phyloP scores from a whole-genome alignment of 2,329 filamentous ascomycete genomes.

The Epichloe uncinata region DNA sequence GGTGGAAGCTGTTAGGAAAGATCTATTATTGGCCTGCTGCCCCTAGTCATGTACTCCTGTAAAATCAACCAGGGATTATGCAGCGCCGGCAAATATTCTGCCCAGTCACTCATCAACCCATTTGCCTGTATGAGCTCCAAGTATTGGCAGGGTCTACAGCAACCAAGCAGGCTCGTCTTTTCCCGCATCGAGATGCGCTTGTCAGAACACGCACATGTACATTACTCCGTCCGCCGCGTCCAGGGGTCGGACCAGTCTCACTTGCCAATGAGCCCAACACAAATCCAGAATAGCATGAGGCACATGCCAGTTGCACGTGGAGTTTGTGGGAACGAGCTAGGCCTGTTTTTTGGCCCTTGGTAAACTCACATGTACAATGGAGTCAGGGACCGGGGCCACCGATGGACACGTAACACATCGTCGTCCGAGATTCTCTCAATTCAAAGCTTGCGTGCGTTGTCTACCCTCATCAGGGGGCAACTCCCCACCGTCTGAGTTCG shows the following conservation, averaged over 20 bases:
- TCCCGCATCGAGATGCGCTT: not conserved
- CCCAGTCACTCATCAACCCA: not conserved
- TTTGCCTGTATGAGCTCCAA: not conserved
- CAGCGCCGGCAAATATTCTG: no score
- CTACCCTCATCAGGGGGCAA: not conserved
- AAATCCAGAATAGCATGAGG: not conserved
- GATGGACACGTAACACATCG: not conserved
- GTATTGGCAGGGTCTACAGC: not conserved
- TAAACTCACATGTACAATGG: not conserved
- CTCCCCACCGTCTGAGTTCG: not conserved
- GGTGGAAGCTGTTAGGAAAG: no score
- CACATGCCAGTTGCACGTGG: slow-evolving; percentile 2
- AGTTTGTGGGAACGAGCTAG: not conserved
- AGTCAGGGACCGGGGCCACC: slow-evolving; percentile 1
- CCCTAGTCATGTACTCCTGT: no score
- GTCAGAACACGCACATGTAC: not conserved
- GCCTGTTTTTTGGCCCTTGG: not conserved
- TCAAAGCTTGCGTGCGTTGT: not conserved
- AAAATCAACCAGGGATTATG: no score
- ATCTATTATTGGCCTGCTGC: no score
- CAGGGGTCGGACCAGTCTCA: not conserved
- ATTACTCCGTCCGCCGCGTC: no score
- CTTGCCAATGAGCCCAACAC: not conserved
- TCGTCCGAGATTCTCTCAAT: not conserved
- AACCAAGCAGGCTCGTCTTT: not conserved